Percentiles rank a stretch among this genome's conserved stretches.
Evolutionary conservation across 1,139 yeast species (phyloP).

Genomic region (Yamadazyma epiphylla): DNA sequence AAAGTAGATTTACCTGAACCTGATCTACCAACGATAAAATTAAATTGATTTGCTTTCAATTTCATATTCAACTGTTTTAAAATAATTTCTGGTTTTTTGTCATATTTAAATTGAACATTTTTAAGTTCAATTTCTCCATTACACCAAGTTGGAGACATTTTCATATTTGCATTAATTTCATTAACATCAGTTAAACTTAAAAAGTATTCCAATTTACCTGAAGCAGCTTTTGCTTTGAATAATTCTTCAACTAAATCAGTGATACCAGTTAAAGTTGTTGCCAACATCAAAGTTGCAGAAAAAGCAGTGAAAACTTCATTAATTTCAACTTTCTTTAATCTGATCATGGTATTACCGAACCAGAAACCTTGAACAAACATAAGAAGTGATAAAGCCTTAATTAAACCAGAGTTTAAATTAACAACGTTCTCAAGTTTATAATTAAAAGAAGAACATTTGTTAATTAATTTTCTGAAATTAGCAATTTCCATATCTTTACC

Average conservation of each 20-base stretch:
- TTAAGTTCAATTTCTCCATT: conserved; percentile 47
- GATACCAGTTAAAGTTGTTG: conserved; percentile 51
- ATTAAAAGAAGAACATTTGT: conserved; percentile 46
- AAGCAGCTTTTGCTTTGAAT: conserved; percentile 64
- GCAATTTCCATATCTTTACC: conserved; percentile 51
- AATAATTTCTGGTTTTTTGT: conserved; percentile 47
- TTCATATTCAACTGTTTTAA: conserved; percentile 43
- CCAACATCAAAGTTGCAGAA: conserved; percentile 71
- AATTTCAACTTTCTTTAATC: conserved; percentile 43
- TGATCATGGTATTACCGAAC: conserved; percentile 74
- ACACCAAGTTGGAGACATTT: conserved; percentile 25
- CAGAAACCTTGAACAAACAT: conserved; percentile 92
- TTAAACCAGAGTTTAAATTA: conserved; percentile 54
- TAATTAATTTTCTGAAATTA: conserved; percentile 38
- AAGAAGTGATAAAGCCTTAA: conserved; percentile 55
- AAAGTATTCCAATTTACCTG: conserved; percentile 33
- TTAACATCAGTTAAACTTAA: conserved; percentile 11
- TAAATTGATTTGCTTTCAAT: conserved; percentile 44
- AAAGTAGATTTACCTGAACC: conserved; percentile 93
- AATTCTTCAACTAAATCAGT: conserved; percentile 52
- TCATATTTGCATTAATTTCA: conserved; percentile 4
- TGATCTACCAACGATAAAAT: conserved; percentile 76
- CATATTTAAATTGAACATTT: conserved; percentile 59
- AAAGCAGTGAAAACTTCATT: conserved; percentile 78
- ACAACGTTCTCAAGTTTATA: conserved; percentile 44